Conservation (phyloP, 2,329 filamentous ascomycete genomes). For the Drechmeria coniospora region DNA sequence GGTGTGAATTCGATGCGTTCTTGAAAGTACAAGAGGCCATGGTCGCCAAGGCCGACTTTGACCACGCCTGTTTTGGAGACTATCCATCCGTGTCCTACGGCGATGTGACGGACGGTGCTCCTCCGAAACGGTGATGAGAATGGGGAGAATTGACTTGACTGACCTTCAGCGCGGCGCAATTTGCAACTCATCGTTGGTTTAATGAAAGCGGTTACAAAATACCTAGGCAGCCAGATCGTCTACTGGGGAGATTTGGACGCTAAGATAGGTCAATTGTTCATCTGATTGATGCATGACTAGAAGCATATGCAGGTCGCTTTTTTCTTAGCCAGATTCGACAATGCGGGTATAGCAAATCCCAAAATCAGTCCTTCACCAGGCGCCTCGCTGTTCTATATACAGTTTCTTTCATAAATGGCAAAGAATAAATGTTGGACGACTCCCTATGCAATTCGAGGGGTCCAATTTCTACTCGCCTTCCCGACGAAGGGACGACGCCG, state of each 20-base stretch:
- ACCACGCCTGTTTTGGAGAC: constrained; percentile 51
- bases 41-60: constrained; percentile 41
- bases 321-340: constrained; percentile 1
- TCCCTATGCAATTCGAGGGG: too few relatives aligned
- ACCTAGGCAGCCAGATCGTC: too few relatives aligned
- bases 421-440: too few relatives aligned
- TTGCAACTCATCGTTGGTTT: too few relatives aligned
- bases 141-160: not conserved
- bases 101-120: constrained; percentile 22
- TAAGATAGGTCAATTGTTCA: too few relatives aligned
- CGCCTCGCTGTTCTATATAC: too few relatives aligned
- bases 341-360: constrained; percentile 1
- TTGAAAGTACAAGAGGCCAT: constrained; percentile 44
- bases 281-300: too few relatives aligned
- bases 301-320: constrained; percentile 1
- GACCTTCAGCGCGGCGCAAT: too few relatives aligned
- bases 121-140: constrained; percentile 7
- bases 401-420: too few relatives aligned
- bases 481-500: constrained; percentile 4
- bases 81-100: constrained; percentile 20
- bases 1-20: constrained; percentile 61
- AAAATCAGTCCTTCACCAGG: constrained; percentile 3
- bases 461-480: constrained; percentile 3
- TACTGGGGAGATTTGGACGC: too few relatives aligned
- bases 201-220: too few relatives aligned